phyloP scores from a whole-genome alignment of 371 early-diverging fungal genomes.

The Choanephora cucurbitarum region DNA sequence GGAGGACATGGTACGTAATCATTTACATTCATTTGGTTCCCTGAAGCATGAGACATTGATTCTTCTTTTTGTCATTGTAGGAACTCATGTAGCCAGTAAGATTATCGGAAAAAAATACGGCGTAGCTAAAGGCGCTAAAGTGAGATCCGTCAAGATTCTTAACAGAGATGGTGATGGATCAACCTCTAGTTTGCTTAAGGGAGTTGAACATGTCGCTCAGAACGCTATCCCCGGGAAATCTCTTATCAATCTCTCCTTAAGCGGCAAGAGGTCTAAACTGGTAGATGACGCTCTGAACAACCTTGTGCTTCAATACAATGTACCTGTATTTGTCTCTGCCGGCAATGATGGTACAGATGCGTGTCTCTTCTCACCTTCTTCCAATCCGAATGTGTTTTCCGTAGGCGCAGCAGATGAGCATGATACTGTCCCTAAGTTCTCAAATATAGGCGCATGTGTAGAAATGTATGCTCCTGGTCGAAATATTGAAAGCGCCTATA shows the following conservation, averaged over 20 bases:
- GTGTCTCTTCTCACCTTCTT: slow-evolving; percentile 71
- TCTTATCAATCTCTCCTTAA: slow-evolving; percentile 60
- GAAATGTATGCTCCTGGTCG: slow-evolving; percentile 56
- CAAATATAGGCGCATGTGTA: slow-evolving; percentile 60
- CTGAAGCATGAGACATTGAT: too few species aligned
- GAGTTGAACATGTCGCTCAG: slow-evolving; percentile 46
- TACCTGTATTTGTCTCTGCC: slow-evolving; percentile 66
- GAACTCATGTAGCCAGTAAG: slow-evolving; percentile 81
- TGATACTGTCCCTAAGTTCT: slow-evolving; percentile 53
- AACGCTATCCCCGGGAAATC: slow-evolving; percentile 33
- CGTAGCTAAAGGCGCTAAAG: slow-evolving; percentile 72
- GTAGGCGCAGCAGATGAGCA: slow-evolving; percentile 61
- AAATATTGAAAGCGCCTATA: slow-evolving; percentile 53
- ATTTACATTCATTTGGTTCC: too few species aligned
- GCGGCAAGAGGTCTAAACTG: slow-evolving; percentile 45
- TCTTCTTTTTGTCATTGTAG: slow-evolving; percentile 34
- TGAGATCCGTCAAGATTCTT: slow-evolving; percentile 73
- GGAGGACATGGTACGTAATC: slow-evolving; percentile 72
- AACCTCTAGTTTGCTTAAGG: slow-evolving; percentile 66
- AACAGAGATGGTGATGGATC: slow-evolving; percentile 56
- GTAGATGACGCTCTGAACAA: slow-evolving; percentile 41
- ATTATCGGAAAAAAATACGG: slow-evolving; percentile 72
- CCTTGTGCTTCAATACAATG: slow-evolving; percentile 42
- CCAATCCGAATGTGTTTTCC: slow-evolving; percentile 61
- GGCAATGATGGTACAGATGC: slow-evolving; percentile 71